phyloP scores from a whole-genome alignment of 2,329 filamentous ascomycete genomes.

The Colletotrichum sp. region DNA sequence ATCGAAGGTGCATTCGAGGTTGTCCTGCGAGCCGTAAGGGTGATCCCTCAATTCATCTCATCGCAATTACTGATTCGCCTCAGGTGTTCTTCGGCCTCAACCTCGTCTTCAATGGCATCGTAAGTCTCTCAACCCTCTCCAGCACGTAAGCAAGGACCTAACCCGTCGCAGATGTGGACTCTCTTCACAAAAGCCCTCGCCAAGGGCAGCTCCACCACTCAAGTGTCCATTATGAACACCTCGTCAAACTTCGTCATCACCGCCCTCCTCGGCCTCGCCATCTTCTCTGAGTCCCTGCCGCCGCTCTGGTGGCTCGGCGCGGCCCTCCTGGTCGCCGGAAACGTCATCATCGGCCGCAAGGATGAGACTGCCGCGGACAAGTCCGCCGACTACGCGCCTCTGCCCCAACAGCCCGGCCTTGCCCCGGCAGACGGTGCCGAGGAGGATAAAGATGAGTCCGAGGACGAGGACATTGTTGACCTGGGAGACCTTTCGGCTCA shows the following conservation, averaged over 20 bases:
- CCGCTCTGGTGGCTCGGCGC: constrained; percentile 81
- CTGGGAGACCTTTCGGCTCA: constrained; percentile 29
- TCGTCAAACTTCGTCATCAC: constrained; percentile 83
- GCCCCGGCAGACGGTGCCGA: constrained; percentile 11
- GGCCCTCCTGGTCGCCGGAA: constrained; percentile 73
- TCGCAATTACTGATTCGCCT: not conserved
- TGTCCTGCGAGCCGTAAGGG: constrained; percentile 53
- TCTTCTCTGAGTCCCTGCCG: constrained; percentile 76
- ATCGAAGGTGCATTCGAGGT: constrained; percentile 51
- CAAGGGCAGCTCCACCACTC: constrained; percentile 75
- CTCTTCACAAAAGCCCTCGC: constrained; percentile 82
- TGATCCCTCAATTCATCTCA: not conserved
- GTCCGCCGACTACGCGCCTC: constrained; percentile 31
- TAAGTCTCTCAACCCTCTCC: constrained; percentile 36
- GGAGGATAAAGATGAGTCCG: constrained; percentile 26
- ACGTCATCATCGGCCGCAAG: constrained; percentile 77
- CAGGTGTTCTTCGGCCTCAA: constrained; percentile 80
- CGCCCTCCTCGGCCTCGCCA: constrained; percentile 70
- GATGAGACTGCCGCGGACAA: constrained; percentile 52
- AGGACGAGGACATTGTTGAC: constrained; percentile 41
- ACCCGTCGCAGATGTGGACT: constrained; percentile 71
- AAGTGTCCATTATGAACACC: constrained; percentile 83
- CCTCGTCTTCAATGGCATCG: constrained; percentile 74
- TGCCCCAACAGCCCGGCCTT: constrained; percentile 28
- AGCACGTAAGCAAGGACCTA: not conserved